Evolutionary conservation across 2,329 filamentous ascomycete species (phyloP), one percentile per base, ranked within the genome.

Genomic region (Botrytis squamosa): DNA sequence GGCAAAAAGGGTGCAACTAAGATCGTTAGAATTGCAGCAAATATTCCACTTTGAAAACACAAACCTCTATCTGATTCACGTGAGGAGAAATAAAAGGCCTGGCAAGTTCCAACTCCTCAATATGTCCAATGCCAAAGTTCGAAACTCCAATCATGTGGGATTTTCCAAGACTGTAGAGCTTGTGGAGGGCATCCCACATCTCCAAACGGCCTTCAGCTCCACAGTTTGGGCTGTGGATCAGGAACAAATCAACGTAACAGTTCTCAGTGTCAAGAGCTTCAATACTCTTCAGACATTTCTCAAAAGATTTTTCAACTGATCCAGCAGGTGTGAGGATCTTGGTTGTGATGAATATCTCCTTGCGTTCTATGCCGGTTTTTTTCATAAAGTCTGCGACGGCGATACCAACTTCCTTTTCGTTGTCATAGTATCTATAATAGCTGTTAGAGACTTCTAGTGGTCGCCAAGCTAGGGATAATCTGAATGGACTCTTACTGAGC

Each of bases 1-100:
- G 85, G 33, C 89, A 86, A 88, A 90, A 93, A 2, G 90, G 90
- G 80, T 93, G 90, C 18, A 93, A 74, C 80, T 81, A 65, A 25
- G 22, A 29, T 42, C 33, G 40, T 70, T 64, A 70, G 65, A 64
- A 12, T 8, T 44, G 10, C 20, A 38, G 7, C 16, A 14, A 22
- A 64, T 22, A 14, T 16, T 10, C 6, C 22, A 40, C 25, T 7
- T 5, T 8, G 25, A 42, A 33, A 38, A 88, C 42, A 40, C 49
- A 52, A 72, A 74, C 62, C 73, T 72, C 73, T 42, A 74, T 72
- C 38, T 74, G 73, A 42, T 66, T 72, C n/a, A 74, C 69, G 9
- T 72, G 69, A 22, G 73, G 73, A 40, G 73, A 72, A n/a, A 57
- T 57, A 9, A 20, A 60, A 14, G 57, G 59, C 22, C 59, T n/a